A percentile compares a stretch with the other conserved stretches of the same genome.
These are phyloP conservation scores for Ganoderma lingzhi DNA, from an alignment of 1,284 basidiomycete genomes.

Conservation along the genomic window DNA sequence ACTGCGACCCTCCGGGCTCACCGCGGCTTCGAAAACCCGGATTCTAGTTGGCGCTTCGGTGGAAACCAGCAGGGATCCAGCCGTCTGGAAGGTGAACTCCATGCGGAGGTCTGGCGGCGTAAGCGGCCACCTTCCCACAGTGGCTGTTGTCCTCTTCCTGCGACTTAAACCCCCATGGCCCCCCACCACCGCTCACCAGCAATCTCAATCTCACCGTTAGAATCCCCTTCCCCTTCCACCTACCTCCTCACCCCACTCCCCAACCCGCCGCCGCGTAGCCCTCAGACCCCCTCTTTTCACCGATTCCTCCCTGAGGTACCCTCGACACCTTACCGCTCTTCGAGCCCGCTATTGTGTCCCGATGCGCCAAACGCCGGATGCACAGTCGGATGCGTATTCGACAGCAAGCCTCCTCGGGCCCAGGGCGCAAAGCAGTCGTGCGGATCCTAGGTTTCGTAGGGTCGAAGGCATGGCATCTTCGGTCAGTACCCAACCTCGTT, in stretches of 20 bases:
- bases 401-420: slow-evolving; percentile 59
- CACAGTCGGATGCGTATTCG: slow-evolving; percentile 51
- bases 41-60: too few relatives aligned
- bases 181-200: slow-evolving; percentile 19
- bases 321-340: background rate
- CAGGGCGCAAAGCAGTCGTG: slow-evolving; percentile 53
- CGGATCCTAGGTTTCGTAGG: slow-evolving; percentile 50
- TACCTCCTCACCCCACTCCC: slow-evolving; percentile 15
- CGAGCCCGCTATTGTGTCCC: slow-evolving; percentile 33
- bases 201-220: background rate
- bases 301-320: background rate
- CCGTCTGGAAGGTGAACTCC: too few relatives aligned
- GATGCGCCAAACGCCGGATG: slow-evolving; percentile 36
- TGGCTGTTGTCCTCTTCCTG: background rate
- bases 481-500: slow-evolving; percentile 42
- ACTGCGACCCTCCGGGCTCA: slow-evolving; percentile 83
- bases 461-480: slow-evolving; percentile 50
- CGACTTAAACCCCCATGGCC: background rate
- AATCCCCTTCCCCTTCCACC: slow-evolving; percentile 26
- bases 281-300: slow-evolving; percentile 17
- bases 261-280: slow-evolving; percentile 11
- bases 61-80: too few relatives aligned
- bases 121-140: slow-evolving; percentile 24
- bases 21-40: slow-evolving; percentile 51
- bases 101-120: slow-evolving; percentile 18